A percentile compares a stretch with the other conserved stretches of the same genome.
These are phyloP conservation scores for Cerioporus squamosus DNA, from an alignment of 1,284 basidiomycete genomes.

Conservation along the genomic window DNA sequence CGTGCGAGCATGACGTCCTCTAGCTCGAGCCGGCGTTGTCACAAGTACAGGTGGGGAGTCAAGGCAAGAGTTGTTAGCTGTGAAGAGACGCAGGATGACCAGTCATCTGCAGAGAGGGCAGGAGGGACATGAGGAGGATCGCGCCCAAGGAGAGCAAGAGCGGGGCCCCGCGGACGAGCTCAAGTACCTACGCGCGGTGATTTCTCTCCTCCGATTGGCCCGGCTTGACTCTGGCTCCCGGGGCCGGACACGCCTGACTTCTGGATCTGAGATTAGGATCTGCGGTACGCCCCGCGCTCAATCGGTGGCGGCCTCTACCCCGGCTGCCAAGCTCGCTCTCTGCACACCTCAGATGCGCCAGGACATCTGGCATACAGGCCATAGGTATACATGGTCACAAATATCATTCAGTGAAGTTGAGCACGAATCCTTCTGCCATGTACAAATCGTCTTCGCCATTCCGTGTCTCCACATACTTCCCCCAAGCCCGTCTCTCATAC, in stretches of 20 bases:
- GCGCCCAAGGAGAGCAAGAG: constrained; percentile 12
- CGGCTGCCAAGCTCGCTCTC: not conserved
- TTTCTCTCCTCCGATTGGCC: constrained; percentile 13
- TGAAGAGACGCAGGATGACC: constrained; percentile 11
- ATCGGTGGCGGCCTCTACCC: constrained; percentile 1
- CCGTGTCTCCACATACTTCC: not conserved
- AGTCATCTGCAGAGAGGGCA: constrained; percentile 20
- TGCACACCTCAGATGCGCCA: not conserved
- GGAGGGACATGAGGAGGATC: constrained; percentile 21
- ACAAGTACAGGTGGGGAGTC: not conserved
- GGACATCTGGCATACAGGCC: no score
- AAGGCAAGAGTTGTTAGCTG: constrained; percentile 13
- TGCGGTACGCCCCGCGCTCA: constrained; percentile 15
- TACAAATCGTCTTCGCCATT: not conserved
- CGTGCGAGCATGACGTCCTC: constrained; percentile 14
- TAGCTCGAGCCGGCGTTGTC: not conserved
- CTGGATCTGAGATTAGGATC: constrained; percentile 21
- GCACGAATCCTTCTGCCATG: constrained; percentile 1
- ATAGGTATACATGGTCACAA: no score
- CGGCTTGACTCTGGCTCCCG: constrained; percentile 14
- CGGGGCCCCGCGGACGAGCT: not conserved
- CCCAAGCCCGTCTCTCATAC: not conserved
- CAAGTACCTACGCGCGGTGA: not conserved
- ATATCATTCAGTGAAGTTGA: not conserved
- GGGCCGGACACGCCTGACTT: constrained; percentile 14